Base-by-base conservation (phyloP, 148 eudicot genomes). In the Silene conica region DNA sequence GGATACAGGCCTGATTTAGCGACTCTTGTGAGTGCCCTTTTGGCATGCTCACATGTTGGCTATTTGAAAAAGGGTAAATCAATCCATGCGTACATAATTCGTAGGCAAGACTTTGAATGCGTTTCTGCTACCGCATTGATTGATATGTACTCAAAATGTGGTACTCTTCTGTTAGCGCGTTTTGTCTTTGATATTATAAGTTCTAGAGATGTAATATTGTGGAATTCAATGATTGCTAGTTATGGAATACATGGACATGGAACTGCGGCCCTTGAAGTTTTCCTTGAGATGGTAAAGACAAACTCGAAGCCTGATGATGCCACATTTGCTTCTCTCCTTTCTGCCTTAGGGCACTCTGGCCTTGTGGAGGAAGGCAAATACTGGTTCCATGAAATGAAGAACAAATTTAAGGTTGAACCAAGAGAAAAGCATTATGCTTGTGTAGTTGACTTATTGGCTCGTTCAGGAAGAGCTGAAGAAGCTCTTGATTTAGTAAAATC, bases 71-170 rank as follows among this genome's bases (percentile, higher is more conserved):
- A 78, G 76, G 92, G 92, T 34, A 82, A 72, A 69, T 86, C 88
- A 16, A 73, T 90, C 65, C 96, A 90, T 67, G 90, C 88, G 25
- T 88, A 76, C 77, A 71, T 83, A 13, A 62, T 83, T 61, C 85
- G 88, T 41, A 88, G 81, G 75, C 60, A 79, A 2, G 79, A 81
- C 4, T 38, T 81, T 73, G 86, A 90, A 70, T 76, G 70, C 71
- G 81, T 81, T 63, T 79, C 80, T 0, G 84, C 81, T 43, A 90
- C 96, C 70, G 85, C 92, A 50, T 63, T 87, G 73, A 88, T 89
- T 26, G 96, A 90, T 73, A 84, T 86, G 89, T 90, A 90, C 70
- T 84, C 92, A 10, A 90, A 90, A 84, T 90, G 96, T 70, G 96
- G 96, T 57, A 74, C 79, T 48, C 83, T 90, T 73, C 59, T 78